Evolutionary conservation across 805 yeast genomes (phyloP).

Genomic region (Ogataea haglerorum): DNA sequence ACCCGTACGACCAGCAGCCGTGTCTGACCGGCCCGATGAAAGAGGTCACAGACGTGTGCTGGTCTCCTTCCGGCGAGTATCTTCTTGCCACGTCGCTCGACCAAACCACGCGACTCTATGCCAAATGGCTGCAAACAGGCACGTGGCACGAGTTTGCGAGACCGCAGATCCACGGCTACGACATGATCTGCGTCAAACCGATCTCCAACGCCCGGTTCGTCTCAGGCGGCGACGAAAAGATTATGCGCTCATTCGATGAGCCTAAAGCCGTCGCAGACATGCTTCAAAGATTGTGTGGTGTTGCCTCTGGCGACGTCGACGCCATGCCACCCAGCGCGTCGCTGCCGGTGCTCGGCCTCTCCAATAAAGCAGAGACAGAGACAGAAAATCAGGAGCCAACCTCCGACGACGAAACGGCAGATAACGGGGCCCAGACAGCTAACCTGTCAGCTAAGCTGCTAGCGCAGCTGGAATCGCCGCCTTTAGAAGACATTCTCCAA

Average conservation of each 20-base stretch:
- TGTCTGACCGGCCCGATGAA: conserved; percentile 76
- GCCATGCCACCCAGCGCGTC: conserved; percentile 81
- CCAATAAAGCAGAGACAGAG: conserved; percentile 77
- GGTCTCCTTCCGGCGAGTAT: conserved; percentile 68
- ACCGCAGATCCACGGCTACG: conserved; percentile 98
- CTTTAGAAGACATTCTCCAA: conserved; percentile 87
- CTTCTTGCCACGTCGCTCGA: conserved; percentile 79
- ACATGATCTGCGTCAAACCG: conserved; percentile 77
- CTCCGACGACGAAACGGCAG: conserved; percentile 41
- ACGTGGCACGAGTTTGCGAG: conserved; percentile 92
- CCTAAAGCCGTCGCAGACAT: conserved; percentile 74
- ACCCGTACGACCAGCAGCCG: conserved; percentile 34
- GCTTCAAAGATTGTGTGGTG: conserved; percentile 51
- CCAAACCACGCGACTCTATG: conserved; percentile 85
- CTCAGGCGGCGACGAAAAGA: conserved; percentile 95
- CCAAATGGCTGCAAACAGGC: conserved; percentile 49
- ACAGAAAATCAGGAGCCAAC: conserved; percentile 39
- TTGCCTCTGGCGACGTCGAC: conserved; percentile 23
- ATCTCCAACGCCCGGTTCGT: conserved; percentile 63
- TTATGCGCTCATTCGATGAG: conserved; percentile 81
- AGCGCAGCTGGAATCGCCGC: conserved; percentile 52
- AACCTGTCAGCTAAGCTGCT: conserved; percentile 47
- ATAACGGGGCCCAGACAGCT: conserved; percentile 32
- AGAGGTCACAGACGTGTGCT: conserved; percentile 72
- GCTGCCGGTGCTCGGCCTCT: conserved; percentile 88